Evolutionary conservation across 768 basidiomycete genomes (phyloP).

Genomic region (Boletus patriciae): DNA sequence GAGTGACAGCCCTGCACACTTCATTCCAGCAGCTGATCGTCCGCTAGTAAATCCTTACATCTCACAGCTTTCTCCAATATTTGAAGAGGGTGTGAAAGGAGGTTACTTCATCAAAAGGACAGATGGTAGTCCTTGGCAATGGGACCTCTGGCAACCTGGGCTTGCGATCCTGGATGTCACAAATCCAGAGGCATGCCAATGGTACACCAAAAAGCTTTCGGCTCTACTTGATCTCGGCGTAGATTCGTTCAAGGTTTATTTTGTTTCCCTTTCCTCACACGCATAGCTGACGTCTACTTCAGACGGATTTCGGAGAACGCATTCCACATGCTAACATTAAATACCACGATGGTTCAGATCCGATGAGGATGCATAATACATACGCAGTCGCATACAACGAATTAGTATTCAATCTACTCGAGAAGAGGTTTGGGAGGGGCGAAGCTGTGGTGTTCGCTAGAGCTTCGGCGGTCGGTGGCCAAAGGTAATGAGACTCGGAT

Average conservation of each 20-base stretch:
- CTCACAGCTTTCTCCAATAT: slow-evolving; percentile 66
- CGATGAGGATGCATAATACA: slow-evolving; percentile 69
- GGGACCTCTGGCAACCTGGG: slow-evolving; percentile 68
- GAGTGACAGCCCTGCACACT: slow-evolving; percentile 14
- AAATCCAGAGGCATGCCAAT: slow-evolving; percentile 49
- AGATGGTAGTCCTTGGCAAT: slow-evolving; percentile 68
- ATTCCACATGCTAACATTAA: slow-evolving; percentile 65
- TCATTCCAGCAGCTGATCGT: slow-evolving; percentile 3
- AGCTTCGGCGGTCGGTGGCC: slow-evolving; percentile 66
- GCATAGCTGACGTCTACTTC: neutral
- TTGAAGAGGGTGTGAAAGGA: slow-evolving; percentile 64
- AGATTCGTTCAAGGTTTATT: slow-evolving; percentile 50
- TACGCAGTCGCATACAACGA: slow-evolving; percentile 71
- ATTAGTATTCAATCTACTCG: slow-evolving; percentile 61
- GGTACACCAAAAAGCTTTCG: slow-evolving; percentile 46
- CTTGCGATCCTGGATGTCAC: slow-evolving; percentile 66
- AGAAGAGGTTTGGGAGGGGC: slow-evolving; percentile 57
- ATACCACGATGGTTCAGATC: slow-evolving; percentile 68
- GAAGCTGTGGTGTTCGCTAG: slow-evolving; percentile 72
- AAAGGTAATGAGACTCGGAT: slow-evolving; percentile 48
- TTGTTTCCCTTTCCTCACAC: neutral
- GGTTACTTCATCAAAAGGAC: slow-evolving; percentile 70
- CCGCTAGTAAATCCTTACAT: slow-evolving; percentile 69
- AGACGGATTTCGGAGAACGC: slow-evolving; percentile 79
- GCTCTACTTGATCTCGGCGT: slow-evolving; percentile 48